These are phyloP conservation scores for Pestalotiopsis sp. DNA, from an alignment of 2,329 filamentous ascomycete genomes.

Conservation along the genomic window DNA sequence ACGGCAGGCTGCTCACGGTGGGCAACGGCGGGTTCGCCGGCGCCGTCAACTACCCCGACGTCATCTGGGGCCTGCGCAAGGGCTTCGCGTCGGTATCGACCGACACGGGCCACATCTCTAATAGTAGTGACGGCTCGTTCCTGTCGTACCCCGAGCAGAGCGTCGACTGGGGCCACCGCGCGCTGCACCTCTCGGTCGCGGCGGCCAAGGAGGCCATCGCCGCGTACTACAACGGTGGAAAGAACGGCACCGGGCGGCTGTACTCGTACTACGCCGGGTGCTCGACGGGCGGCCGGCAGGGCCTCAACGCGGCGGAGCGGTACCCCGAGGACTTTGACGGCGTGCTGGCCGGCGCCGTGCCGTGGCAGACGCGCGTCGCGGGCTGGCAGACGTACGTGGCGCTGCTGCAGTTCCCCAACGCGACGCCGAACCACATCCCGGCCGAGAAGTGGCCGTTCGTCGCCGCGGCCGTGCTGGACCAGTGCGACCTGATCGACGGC, in stretches of 20 bases:
- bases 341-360: slow-evolving; percentile 45
- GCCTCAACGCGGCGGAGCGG: slow-evolving; percentile 46
- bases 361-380: slow-evolving; percentile 26
- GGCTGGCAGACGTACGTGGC: slow-evolving; percentile 28
- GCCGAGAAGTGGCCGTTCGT: slow-evolving; percentile 32
- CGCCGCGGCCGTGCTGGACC: slow-evolving; percentile 35
- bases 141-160: slow-evolving; percentile 27
- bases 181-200: slow-evolving; percentile 33
- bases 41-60: slow-evolving; percentile 2
- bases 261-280: slow-evolving; percentile 56
- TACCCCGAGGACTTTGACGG: slow-evolving; percentile 49
- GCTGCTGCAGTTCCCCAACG: slow-evolving; percentile 27
- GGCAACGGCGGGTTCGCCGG: slow-evolving; percentile 7
- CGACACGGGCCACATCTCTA: slow-evolving; percentile 13
- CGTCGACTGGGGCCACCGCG: slow-evolving; percentile 24
- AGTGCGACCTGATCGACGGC: slow-evolving; percentile 45
- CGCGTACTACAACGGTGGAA: slow-evolving; percentile 39
- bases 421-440: slow-evolving; percentile 30
- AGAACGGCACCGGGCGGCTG: slow-evolving; percentile 21
- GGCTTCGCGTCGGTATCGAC: slow-evolving; percentile 7
- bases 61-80: slow-evolving; percentile 7
- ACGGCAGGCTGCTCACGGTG: not conserved
- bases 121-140: slow-evolving; percentile 24
- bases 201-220: slow-evolving; percentile 45
- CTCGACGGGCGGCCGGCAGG: slow-evolving; percentile 57